Percentiles rank a stretch among this genome's conserved stretches.
Conservation (phyloP, 345 rosid species). For the Bruguiera gymnorhiza region DNA sequence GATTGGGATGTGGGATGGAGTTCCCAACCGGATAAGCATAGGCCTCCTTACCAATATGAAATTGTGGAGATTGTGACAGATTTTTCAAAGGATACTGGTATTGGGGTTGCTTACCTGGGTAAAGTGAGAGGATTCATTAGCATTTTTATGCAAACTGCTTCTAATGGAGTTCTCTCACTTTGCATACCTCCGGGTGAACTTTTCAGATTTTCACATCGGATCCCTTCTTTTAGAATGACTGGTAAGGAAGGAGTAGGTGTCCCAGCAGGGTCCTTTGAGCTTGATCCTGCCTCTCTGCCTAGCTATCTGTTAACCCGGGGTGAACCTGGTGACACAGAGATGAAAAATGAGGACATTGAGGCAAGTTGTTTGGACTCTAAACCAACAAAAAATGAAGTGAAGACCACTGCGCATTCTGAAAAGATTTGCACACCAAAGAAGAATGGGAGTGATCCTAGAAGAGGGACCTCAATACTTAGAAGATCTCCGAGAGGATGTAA, state of each 20-base stretch:
- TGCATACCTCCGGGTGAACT: constrained; percentile 43
- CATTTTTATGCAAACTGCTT: constrained; percentile 41
- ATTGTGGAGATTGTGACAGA: constrained; percentile 65
- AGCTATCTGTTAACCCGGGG: constrained; percentile 13
- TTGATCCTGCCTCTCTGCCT: constrained; percentile 76
- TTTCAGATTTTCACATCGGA: constrained; percentile 69
- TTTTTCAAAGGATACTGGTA: constrained; percentile 43
- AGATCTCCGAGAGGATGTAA: constrained; percentile 24
- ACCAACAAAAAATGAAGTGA: constrained; percentile 21
- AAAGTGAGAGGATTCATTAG: constrained; percentile 82
- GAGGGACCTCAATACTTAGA: constrained; percentile 14
- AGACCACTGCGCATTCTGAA: constrained; percentile 14
- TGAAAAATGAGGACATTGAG: constrained; percentile 18
- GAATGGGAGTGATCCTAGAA: constrained; percentile 14
- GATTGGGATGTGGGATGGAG: constrained; percentile 67
- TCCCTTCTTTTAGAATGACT: constrained; percentile 67
- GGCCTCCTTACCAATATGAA: constrained; percentile 48
- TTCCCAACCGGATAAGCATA: constrained; percentile 42
- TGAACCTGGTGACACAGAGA: constrained; percentile 19
- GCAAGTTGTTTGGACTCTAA: constrained; percentile 15
- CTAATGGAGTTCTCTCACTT: constrained; percentile 31
- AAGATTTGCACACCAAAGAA: constrained; percentile 27
- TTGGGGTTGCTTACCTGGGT: constrained; percentile 61
- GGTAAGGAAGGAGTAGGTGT: constrained; percentile 74
- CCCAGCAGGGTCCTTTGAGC: constrained; percentile 71